Evolutionary conservation across 768 basidiomycete genomes (phyloP), one percentile per base, ranked within the genome.

Genomic region (Mycena pura): DNA sequence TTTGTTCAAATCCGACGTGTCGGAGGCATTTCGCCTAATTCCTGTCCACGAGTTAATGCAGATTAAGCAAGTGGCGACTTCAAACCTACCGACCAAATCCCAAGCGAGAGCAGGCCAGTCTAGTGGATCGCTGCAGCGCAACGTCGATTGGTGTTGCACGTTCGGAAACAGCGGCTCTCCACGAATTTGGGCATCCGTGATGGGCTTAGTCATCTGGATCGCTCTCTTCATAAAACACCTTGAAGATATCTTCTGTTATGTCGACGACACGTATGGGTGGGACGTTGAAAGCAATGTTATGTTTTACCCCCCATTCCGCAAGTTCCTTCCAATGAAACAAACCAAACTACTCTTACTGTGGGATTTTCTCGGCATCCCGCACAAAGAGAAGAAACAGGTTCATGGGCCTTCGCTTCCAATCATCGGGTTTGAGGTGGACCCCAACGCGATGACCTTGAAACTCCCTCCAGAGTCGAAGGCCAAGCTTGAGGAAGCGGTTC

Each of bases 381-480:
- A 72, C 46, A 48, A 70, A 41, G 36, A 58, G 24, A 14, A n/a
- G 11, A 73, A 73, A 56, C 71, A 73, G 39, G 8, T 69, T 1
- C 67, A 38, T 22, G 72, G 68, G 0, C 3, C 22, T 0, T 19
- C 25, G 2, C 62, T 75, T 5, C 48, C 50, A 1, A 60, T 76
- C 25, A 73, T 76, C 34, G 73, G 75, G 0, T 75, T 77, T 29
- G 19, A 63, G 0, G 68, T 77, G 1, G 64, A 77, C 21, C 65
- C 68, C 0, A 66, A 72, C 17, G 8, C 22, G 1, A 69, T 76
- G 67, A 24, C 46, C 0, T 64, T 69, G 3, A 52, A 41, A 0
- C 63, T 75, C 45, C 56, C 64, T 0, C 19, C 21, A 0, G 66
- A 70, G 0, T 55, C 55, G 0, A 28, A 49, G 0, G 2, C 6